Percentiles rank a stretch among this genome's conserved stretches.
These are phyloP conservation scores for Diaporthe sp. DNA, from an alignment of 2,329 filamentous ascomycete genomes.

Conservation along the genomic window DNA sequence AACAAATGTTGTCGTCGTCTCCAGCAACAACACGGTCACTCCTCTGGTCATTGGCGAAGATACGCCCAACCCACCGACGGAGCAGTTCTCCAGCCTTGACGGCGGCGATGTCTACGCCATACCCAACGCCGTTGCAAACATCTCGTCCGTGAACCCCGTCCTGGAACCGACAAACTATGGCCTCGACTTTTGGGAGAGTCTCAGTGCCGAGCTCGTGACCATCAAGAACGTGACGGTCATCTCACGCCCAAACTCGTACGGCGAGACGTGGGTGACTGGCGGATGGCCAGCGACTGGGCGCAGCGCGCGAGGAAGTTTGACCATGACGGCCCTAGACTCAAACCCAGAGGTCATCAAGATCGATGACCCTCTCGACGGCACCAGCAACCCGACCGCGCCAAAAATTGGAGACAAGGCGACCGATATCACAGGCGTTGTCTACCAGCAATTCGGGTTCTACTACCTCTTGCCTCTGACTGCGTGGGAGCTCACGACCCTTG, in stretches of 20 bases:
- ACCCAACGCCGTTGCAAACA: constrained; percentile 71
- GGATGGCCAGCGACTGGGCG: constrained; percentile 74
- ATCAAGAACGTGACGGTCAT: constrained; percentile 70
- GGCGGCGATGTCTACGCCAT: constrained; percentile 75
- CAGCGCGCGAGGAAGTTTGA: constrained; percentile 75
- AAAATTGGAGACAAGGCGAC: constrained; percentile 76
- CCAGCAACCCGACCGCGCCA: constrained; percentile 69
- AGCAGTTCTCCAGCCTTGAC: constrained; percentile 74
- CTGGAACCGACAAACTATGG: constrained; percentile 74
- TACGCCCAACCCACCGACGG: constrained; percentile 69
- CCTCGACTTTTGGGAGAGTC: constrained; percentile 81
- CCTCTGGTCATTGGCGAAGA: constrained; percentile 74
- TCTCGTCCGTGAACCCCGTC: constrained; percentile 72
- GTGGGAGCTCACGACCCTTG: constrained; percentile 62
- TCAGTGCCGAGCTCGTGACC: constrained; percentile 77
- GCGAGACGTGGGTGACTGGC: constrained; percentile 79
- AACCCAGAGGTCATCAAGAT: constrained; percentile 80
- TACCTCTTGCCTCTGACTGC: constrained; percentile 75
- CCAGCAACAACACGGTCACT: constrained; percentile 66
- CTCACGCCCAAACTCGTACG: constrained; percentile 73
- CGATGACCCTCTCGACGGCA: constrained; percentile 75
- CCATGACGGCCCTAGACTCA: constrained; percentile 71
- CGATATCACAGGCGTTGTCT: constrained; percentile 78
- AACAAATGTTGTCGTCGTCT: constrained; percentile 65
- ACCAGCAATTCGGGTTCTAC: constrained; percentile 78